phyloP scores from a whole-genome alignment of 1,284 basidiomycete species.

The Trichosporon sp. region DNA sequence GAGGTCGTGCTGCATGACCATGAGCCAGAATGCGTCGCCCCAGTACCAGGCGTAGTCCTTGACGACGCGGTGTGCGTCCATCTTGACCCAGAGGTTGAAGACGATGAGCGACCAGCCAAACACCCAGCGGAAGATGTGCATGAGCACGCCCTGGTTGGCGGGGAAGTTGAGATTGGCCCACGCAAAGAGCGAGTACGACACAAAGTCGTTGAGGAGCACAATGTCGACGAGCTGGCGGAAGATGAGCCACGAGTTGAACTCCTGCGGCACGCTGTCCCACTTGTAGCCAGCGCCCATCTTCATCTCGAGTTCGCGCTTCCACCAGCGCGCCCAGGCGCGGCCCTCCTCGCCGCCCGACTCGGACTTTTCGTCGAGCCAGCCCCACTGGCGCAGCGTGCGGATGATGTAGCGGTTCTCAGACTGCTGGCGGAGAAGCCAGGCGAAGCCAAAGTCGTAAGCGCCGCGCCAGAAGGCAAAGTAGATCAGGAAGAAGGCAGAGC shows the following conservation, averaged over 20 bases:
- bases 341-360: constrained; percentile 49
- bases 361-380: constrained; percentile 71
- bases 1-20: constrained; percentile 59
- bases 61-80: constrained; percentile 93
- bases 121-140: constrained; percentile 82
- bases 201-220: constrained; percentile 92
- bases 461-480: constrained; percentile 86
- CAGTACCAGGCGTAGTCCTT: constrained; percentile 88
- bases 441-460: constrained; percentile 87
- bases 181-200: constrained; percentile 92
- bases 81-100: constrained; percentile 98
- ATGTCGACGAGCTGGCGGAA: constrained; percentile 72
- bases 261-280: constrained; percentile 63
- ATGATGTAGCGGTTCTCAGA: constrained; percentile 93
- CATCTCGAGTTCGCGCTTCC: constrained; percentile 73
- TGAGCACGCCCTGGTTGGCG: constrained; percentile 62
- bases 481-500: constrained; percentile 44
- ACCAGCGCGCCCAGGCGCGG: constrained; percentile 69
- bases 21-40: constrained; percentile 91
- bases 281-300: constrained; percentile 92
- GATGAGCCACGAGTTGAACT: constrained; percentile 50
- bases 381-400: constrained; percentile 65
- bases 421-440: constrained; percentile 88
- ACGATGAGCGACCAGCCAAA: constrained; percentile 76
- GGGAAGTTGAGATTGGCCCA: constrained; percentile 83